Percentiles rank a stretch among this genome's conserved stretches.
Conservation (phyloP, 345 rosid species). For the Eucalyptus curtisii region DNA sequence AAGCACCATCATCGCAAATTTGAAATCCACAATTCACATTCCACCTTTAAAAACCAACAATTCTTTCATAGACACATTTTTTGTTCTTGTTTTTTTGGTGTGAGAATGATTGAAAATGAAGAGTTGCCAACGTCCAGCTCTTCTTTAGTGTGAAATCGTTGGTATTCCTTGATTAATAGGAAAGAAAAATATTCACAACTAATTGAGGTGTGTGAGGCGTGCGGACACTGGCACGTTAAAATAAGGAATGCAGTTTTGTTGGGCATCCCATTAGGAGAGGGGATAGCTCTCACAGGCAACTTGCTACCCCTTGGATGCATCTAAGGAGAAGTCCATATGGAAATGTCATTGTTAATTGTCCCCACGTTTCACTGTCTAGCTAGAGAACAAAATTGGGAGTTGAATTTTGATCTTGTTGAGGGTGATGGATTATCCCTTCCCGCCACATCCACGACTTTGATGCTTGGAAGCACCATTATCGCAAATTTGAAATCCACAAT, state of each 20-base stretch:
- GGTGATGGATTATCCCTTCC: background rate
- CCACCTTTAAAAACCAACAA: background rate
- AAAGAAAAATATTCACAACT: no score
- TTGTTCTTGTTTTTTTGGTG: background rate
- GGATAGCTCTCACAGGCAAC: no score
- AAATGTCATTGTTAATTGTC: background rate
- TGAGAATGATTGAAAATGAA: no score
- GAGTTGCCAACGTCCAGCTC: no score
- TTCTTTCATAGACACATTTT: background rate
- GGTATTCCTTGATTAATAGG: no score
- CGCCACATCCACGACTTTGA: background rate
- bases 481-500: background rate
- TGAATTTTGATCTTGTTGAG: background rate
- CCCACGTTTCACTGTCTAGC: background rate
- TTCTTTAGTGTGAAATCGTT: no score
- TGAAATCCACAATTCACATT: background rate
- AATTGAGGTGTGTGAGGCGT: no score
- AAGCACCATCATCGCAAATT: background rate
- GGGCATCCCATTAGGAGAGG: no score
- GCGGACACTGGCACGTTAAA: accelerated
- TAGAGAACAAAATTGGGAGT: background rate
- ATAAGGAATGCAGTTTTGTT: accelerated
- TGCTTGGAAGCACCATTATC: background rate
- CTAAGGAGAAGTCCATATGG: background rate
- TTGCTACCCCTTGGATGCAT: background rate